Evolutionary conservation across 1,284 basidiomycete species (phyloP).

Genomic region (Abortiporus biennis): DNA sequence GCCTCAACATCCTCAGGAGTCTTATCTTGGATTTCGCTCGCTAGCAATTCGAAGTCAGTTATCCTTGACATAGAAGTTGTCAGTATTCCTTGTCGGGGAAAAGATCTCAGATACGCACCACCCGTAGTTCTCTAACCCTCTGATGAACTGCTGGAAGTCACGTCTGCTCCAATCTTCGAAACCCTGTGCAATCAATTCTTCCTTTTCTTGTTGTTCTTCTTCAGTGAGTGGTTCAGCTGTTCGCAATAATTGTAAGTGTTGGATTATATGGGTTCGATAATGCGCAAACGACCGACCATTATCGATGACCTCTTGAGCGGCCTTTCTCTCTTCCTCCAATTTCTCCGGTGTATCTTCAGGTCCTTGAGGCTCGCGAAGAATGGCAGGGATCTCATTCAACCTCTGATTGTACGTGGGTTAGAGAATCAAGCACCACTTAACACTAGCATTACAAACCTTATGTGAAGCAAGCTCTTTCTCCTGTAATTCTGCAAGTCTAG

Average conservation of each 20-base stretch:
- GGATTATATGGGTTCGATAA: too few species aligned
- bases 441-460: slow-evolving; percentile 42
- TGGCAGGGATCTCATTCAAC: slow-evolving; percentile 72
- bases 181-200: slow-evolving; percentile 71
- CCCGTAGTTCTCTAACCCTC: slow-evolving; percentile 82
- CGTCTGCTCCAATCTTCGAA: slow-evolving; percentile 90
- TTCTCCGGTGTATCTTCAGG: slow-evolving; percentile 79
- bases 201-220: slow-evolving; percentile 78
- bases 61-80: slow-evolving; percentile 37
- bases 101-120: slow-evolving; percentile 43
- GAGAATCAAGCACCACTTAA: not conserved
- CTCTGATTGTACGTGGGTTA: slow-evolving; percentile 31
- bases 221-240: slow-evolving; percentile 84
- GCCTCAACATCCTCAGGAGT: slow-evolving; percentile 72
- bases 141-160: slow-evolving; percentile 91
- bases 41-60: slow-evolving; percentile 72
- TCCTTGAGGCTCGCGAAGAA: slow-evolving; percentile 61
- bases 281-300: slow-evolving; percentile 41
- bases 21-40: slow-evolving; percentile 86
- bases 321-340: slow-evolving; percentile 76
- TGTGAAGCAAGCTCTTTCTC: slow-evolving; percentile 84
- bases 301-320: slow-evolving; percentile 86
- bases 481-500: slow-evolving; percentile 77
- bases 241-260: slow-evolving; percentile 3
- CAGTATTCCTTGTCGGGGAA: slow-evolving; percentile 2